Base-by-base conservation (phyloP, 805 yeast genomes). In the Middelhovenomyces tepae region DNA sequence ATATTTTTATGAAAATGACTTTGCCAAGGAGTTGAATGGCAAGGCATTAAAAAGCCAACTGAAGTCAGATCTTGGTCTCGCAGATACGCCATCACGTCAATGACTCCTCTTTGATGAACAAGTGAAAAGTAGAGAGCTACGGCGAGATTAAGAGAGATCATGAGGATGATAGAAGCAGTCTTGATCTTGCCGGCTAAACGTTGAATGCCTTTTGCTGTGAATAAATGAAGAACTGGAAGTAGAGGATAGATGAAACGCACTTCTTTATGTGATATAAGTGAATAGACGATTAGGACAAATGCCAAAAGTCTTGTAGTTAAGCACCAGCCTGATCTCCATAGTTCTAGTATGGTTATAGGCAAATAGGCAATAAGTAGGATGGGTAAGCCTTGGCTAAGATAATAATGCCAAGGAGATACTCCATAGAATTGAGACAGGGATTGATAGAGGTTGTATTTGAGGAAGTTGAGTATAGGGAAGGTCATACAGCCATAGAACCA, bases 21-120 rank as follows among this genome's bases (percentile, higher is more conserved):
- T 50, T 85, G 95, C 76, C 91, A 82, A 2, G 98, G 99, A 0
- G 96, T 89, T 0, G 97, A 87, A 55, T 91, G 99, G 48, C 99
- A 91, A 0, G 99, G 98, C 51, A 87, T 85, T 10, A 91, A 55
- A 45, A 91, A 83, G 0, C 95, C 94, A 18, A 87, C 58, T 1
- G 80, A 66, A 6, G 56, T 40, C 7, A 72, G 65, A 3, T 51
- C 45, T 3, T 57, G 47, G 21, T 62, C 52, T 25, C 75, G 65
- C 15, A 87, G 47, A 30, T 62, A 65, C 9, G 70, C 56, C 8
- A 80, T 65, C 0, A 86, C 78, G 23, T 70, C 75, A 10, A 87
- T 71, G 13, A 75, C 94, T 1, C 98, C 99, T 13, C 81, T 63
- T 58, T 91, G 98, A 50, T 91, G 89, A 22, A 73, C 57, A n/a